Evolutionary conservation across 441 rosid genomes (phyloP), one percentile per base, ranked within the genome.

Genomic region (Erodium moschatum): DNA sequence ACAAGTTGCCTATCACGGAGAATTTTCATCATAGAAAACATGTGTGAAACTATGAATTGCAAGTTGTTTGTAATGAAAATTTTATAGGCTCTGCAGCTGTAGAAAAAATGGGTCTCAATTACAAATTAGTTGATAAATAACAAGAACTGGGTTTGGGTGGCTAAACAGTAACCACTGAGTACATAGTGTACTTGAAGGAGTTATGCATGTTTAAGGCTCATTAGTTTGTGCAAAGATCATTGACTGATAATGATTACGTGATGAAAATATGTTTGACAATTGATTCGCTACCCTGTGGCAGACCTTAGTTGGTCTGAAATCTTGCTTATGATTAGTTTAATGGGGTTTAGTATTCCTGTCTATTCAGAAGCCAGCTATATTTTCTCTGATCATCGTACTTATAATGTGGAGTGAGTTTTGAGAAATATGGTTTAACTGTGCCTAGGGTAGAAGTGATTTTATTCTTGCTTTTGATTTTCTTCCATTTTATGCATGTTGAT

Each of bases 161-260:
- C 69, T 46, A 56, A n/a, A n/a, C n/a, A n/a, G n/a, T n/a, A n/a
- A 61, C 76, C 80, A 77, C 81, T 72, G 69, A 40, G 46, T 13
- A 29, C 50, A 15, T 66, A 42, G 52, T 70, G 18, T 63, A 35
- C 73, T 73, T 40, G 18, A 56, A 66, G 63, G 15, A 8, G 11
- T 21, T 70, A 44, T 48, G 42, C 24, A 35, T 54, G 18, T 31
- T 31, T 13, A 31, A 52, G 64, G 67, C 20, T 71, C 70, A 62
- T 33, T 48, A 61, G 65, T 21, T 61, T 24, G 35, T 61, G 65
- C 8, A 61, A 21, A 61, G 65, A 61, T 12, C 1, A 2, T 61
- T 7, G 2, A 12, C 15, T 21, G 0, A 11, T 60, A 60, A n/a
- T 10, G n/a, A 21, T 60, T 60, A 60, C 64, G 0, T 60, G 19